Evolutionary conservation across 768 basidiomycete species (phyloP).

Genomic region (Termitomyces heimii): DNA sequence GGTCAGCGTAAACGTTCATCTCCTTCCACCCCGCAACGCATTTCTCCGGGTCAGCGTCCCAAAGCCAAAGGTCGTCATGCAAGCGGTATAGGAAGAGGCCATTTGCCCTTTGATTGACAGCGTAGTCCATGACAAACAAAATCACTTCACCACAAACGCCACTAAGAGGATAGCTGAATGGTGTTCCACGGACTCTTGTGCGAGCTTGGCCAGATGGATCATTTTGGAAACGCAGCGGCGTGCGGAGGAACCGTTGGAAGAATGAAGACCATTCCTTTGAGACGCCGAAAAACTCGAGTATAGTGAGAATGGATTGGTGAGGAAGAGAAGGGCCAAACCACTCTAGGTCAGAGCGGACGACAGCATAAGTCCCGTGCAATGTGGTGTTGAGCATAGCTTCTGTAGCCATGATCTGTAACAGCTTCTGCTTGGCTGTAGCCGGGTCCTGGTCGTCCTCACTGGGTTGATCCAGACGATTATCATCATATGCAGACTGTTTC

Average conservation of each 20-base stretch:
- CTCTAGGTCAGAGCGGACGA: slow-evolving; percentile 22
- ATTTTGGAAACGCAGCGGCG: slow-evolving; percentile 12
- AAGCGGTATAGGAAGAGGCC: slow-evolving; percentile 38
- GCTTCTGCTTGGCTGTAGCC: slow-evolving; percentile 28
- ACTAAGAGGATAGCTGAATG: slow-evolving; percentile 35
- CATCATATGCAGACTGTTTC: slow-evolving; percentile 2
- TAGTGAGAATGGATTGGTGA: slow-evolving; percentile 32
- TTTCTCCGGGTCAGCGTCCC: slow-evolving; percentile 25
- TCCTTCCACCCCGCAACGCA: slow-evolving; percentile 33
- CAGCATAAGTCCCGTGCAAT: slow-evolving; percentile 27
- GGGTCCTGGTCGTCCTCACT: slow-evolving; percentile 5
- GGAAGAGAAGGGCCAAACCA: slow-evolving; percentile 40
- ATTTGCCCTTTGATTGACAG: slow-evolving; percentile 35
- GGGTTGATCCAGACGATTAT: slow-evolving; percentile 27
- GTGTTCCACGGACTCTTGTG: slow-evolving; percentile 34
- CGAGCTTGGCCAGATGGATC: slow-evolving; percentile 16
- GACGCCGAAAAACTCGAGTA: slow-evolving; percentile 34
- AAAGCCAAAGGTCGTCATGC: slow-evolving; percentile 43
- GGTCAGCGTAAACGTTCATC: slow-evolving; percentile 33
- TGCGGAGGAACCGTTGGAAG: slow-evolving; percentile 14
- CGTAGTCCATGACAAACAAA: slow-evolving; percentile 41
- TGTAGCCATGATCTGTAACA: slow-evolving; percentile 33
- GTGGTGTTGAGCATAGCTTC: slow-evolving; percentile 34
- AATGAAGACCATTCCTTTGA: slow-evolving; percentile 27
- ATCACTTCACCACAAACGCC: slow-evolving; percentile 34